Evolutionary conservation across 306 rosid species (phyloP), one percentile per base, ranked within the genome.

Genomic region (Vigna nakashimae): DNA sequence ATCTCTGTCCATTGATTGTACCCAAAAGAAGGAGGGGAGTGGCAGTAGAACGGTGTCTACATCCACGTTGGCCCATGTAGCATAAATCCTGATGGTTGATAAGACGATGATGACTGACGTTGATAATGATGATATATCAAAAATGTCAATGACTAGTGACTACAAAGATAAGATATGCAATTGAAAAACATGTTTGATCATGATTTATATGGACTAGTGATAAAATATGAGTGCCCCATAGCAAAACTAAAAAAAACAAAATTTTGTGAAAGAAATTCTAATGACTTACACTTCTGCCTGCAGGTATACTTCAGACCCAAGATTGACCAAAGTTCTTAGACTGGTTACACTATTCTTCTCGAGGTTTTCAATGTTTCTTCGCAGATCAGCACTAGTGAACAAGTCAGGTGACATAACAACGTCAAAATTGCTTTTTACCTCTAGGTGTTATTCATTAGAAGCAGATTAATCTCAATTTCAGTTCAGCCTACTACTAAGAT

Each of bases 231-330:
- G 40, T 30, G 51, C 63, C 17, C 10, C 34, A 30, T 16, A 36
- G 50, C 58, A 38, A 65, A 30, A 30, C 5, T 30, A 3, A 30
- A 30, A 30, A 3, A 30, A 30, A 30, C 28, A 26, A 26, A 26
- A 26, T 26, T 26, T 30, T 30, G 34, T 3, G 34, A 30, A 30
- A 30, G 3, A 83, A 38, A 81, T 18, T 7, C n/a, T 36, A 28
- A 69, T 55, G 59, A 79, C 98, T 91, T 88, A 92, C 99, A 92
- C 99, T 52, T 95, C 94, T 65, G 97, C 98, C 87, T 92, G 98
- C 78, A 87, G 71, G 82, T 92, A 91, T 9, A 95, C 99, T 79
- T 95, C 98, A 51, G 98, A 95, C 48, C 98, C 99, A 78, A 95
- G 86, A 87, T 95, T 92, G 83, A 92, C 98, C 91, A 89, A 43